phyloP scores from a whole-genome alignment of 108 stramenopile species.

The Stephanodiscus triporus region DNA sequence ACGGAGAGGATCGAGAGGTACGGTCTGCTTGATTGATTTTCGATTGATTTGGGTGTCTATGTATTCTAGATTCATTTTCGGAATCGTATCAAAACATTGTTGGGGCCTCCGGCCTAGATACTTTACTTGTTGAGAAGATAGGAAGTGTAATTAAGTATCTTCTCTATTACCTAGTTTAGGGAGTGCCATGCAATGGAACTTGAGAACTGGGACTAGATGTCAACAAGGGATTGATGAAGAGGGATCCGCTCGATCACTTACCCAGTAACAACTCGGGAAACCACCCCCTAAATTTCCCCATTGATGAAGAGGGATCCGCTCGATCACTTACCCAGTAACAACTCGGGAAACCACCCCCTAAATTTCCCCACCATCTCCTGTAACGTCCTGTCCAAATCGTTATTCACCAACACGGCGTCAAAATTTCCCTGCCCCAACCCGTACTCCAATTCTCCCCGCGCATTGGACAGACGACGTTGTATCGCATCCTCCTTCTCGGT shows the following conservation, averaged over 20 bases:
- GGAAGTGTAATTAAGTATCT: too few species aligned
- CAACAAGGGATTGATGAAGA: too few species aligned
- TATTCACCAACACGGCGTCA: constrained; percentile 61
- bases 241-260: too few species aligned
- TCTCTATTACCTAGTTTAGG: too few species aligned
- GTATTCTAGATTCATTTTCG: too few species aligned
- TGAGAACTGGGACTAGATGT: too few species aligned
- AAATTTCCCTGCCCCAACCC: constrained; percentile 65
- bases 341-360: constrained; percentile 72
- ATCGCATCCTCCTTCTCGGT: constrained; percentile 92
- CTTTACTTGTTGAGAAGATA: too few species aligned
- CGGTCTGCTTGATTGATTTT: constrained; percentile 26
- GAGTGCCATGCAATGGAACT: too few species aligned
- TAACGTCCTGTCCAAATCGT: constrained; percentile 60
- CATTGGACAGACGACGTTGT: constrained; percentile 78
- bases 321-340: constrained; percentile 29
- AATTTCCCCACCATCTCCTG: constrained; percentile 57
- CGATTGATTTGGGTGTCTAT: too few species aligned
- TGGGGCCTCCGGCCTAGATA: too few species aligned
- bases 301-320: too few species aligned
- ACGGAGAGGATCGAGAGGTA: constrained; percentile 36
- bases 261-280: constrained; percentile 60
- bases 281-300: constrained; percentile 58
- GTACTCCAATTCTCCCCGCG: constrained; percentile 90
- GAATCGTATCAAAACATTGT: too few species aligned